phyloP scores from a whole-genome alignment of 2,329 filamentous ascomycete species.

The Hymenoscyphus repandus region DNA sequence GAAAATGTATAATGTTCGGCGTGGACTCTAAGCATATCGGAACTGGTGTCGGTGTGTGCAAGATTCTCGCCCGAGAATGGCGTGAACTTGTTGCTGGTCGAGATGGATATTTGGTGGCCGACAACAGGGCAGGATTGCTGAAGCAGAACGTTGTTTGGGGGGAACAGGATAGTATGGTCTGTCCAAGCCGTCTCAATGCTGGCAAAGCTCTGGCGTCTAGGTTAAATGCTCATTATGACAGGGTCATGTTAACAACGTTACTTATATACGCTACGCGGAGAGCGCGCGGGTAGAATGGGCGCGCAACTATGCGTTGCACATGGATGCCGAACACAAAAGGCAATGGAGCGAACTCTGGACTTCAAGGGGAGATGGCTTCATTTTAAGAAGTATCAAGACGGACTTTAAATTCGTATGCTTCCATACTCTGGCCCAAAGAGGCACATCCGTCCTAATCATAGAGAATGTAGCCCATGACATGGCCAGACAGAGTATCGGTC shows the following conservation, averaged over 20 bases:
- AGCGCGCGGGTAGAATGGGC: conserved; percentile 75
- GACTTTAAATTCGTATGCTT: conserved; percentile 80
- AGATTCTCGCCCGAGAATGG: conserved; percentile 61
- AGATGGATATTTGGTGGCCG: conserved; percentile 67
- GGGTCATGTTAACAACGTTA: conserved; percentile 84
- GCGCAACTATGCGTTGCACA: conserved; percentile 58
- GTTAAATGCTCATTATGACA: conserved; percentile 14
- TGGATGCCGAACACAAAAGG: conserved; percentile 54
- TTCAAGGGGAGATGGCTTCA: conserved; percentile 63
- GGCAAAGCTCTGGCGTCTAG: not conserved
- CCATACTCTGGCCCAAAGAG: not conserved
- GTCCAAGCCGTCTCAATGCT: conserved; percentile 18
- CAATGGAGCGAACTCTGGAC: conserved; percentile 68
- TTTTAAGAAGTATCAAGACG: conserved; percentile 72
- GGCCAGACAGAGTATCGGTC: conserved; percentile 75
- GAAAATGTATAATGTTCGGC: conserved; percentile 72
- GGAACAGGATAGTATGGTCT: conserved; percentile 68
- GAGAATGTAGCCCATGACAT: conserved; percentile 65
- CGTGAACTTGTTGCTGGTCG: conserved; percentile 64
- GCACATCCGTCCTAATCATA: not conserved
- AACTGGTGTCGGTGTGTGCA: conserved; percentile 54
- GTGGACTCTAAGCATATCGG: conserved; percentile 51
- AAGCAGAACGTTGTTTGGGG: conserved; percentile 72
- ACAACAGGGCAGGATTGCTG: conserved; percentile 56
- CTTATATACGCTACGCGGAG: conserved; percentile 80